A percentile compares a stretch with the other conserved stretches of the same genome.
These are phyloP conservation scores for Leptomonas pyrrhocoris DNA, from an alignment of 208 protist species.

Conservation along the genomic window DNA sequence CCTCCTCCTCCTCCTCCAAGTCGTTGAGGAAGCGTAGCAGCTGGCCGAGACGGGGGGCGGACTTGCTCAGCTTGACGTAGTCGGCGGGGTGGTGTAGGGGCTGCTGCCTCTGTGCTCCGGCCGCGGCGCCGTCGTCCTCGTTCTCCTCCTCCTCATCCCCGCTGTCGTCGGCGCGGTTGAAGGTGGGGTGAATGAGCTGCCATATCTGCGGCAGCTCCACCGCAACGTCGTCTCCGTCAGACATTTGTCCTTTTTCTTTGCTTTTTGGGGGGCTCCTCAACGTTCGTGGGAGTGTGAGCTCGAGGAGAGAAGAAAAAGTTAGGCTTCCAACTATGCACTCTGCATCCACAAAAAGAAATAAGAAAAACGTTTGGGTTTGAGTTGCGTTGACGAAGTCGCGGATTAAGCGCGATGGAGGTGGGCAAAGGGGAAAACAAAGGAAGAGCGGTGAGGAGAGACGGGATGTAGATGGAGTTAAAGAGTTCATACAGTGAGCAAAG, in stretches of 20 bases:
- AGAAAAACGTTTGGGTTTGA: conserved; percentile 11
- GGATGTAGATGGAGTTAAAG: too few species aligned
- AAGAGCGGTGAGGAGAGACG: too few species aligned
- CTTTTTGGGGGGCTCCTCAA: not conserved
- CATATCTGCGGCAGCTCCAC: conserved; percentile 76
- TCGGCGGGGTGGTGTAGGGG: conserved; percentile 40
- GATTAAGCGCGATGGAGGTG: too few species aligned
- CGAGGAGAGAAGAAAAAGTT: too few species aligned
- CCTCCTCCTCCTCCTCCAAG: conserved; percentile 84
- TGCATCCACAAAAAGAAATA: conserved; percentile 15
- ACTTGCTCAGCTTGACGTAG: conserved; percentile 67
- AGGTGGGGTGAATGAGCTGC: conserved; percentile 78
- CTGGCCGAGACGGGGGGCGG: conserved; percentile 69
- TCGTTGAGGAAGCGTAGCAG: conserved; percentile 85
- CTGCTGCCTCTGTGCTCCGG: not conserved
- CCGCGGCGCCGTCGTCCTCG: conserved; percentile 30
- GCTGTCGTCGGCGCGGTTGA: conserved; percentile 35
- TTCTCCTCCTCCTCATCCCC: conserved; percentile 44
- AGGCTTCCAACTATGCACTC: too few species aligned
- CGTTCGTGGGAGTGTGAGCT: conserved; percentile 4
- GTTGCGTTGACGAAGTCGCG: too few species aligned
- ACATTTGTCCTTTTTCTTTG: conserved; percentile 31
- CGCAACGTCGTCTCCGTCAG: conserved; percentile 54
- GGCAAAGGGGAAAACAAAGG: too few species aligned
- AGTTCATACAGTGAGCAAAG: too few species aligned